A percentile compares a stretch with the other conserved stretches of the same genome.
These are phyloP conservation scores for Akanthomyces uredinophilus DNA, from an alignment of 2,329 filamentous ascomycete species.

Conservation along the genomic window DNA sequence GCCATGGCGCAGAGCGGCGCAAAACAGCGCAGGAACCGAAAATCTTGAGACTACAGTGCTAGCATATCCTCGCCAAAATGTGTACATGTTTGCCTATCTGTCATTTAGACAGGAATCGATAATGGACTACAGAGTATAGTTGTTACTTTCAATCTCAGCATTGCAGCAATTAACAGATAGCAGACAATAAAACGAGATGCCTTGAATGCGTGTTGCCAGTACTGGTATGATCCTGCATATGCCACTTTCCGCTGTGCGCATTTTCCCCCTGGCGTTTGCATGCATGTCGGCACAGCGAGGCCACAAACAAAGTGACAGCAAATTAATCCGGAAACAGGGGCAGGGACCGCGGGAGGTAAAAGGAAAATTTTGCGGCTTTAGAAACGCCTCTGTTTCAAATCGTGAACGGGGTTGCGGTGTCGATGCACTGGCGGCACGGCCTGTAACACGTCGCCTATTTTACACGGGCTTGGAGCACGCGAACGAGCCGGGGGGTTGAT, in stretches of 20 bases:
- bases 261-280: background rate
- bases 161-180: background rate
- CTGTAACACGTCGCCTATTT: constrained; percentile 14
- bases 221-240: constrained; percentile 7
- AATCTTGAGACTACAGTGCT: no score
- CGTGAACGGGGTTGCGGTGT: constrained; percentile 6
- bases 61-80: no score
- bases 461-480: background rate
- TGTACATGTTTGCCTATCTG: no score
- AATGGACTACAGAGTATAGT: background rate
- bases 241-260: constrained; percentile 1
- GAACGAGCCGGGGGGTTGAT: background rate
- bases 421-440: background rate
- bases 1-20: background rate
- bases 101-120: no score
- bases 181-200: background rate
- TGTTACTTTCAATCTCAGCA: background rate
- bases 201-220: background rate
- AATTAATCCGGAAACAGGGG: background rate
- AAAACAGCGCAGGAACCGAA: background rate
- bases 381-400: constrained; percentile 11
- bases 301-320: background rate
- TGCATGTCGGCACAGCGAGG: background rate
- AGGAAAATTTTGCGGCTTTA: constrained; percentile 7
- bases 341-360: background rate